A percentile compares a stretch with the other conserved stretches of the same genome.
phyloP scores from a whole-genome alignment of 345 rosid genomes.

The Populus euphratica region DNA sequence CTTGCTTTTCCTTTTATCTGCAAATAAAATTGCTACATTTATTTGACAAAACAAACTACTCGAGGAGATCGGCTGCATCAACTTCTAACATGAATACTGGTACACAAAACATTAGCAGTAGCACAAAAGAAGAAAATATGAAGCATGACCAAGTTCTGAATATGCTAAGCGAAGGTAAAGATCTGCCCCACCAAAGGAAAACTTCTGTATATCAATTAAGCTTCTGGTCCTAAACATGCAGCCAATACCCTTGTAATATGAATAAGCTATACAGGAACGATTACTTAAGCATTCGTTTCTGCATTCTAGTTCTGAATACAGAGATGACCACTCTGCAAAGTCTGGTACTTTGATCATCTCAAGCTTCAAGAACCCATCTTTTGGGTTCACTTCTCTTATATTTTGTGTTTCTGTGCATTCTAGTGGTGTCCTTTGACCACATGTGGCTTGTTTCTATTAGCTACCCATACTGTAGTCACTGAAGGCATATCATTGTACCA shows the following conservation, averaged over 20 bases:
- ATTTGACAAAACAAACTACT: background rate
- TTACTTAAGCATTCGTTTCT: conserved; percentile 34
- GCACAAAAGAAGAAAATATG: background rate
- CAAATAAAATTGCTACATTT: background rate
- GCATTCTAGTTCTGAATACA: conserved; percentile 25
- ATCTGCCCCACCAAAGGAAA: conserved; percentile 31
- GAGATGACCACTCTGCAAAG: conserved; percentile 18
- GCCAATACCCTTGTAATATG: conserved; percentile 35
- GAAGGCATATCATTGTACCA: background rate
- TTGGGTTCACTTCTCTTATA: conserved; percentile 18
- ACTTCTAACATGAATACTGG: no score
- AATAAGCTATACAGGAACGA: conserved; percentile 53
- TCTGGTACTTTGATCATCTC: conserved; percentile 40
- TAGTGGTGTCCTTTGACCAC: conserved; percentile 2
- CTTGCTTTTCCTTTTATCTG: conserved; percentile 8
- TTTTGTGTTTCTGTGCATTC: conserved; percentile 24
- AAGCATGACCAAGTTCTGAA: conserved; percentile 41
- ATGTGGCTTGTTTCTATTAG: conserved; percentile 9
- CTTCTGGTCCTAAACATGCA: conserved; percentile 46
- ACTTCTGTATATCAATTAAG: conserved; percentile 39
- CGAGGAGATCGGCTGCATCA: no score
- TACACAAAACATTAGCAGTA: no score
- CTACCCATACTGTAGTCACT: conserved; percentile 2
- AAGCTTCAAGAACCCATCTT: conserved; percentile 39
- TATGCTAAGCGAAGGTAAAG: conserved; percentile 38